Evolutionary conservation across 2,329 filamentous ascomycete genomes (phyloP), one percentile per base, ranked within the genome.

Genomic region (Coleophoma eucalyptorum): DNA sequence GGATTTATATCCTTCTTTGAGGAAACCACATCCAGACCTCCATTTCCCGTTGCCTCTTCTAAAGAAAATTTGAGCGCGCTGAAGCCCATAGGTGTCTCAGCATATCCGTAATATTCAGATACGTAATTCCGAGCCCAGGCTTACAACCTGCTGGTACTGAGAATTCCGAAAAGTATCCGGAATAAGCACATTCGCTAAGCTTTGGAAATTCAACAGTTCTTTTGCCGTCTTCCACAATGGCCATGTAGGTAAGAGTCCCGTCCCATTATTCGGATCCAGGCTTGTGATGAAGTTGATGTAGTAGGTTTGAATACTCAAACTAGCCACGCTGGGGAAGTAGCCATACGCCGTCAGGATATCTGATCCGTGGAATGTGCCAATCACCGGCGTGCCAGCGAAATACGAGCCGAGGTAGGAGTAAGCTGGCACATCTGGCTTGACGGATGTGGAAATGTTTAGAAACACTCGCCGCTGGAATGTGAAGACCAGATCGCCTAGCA

Each of bases 331-430:
- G 11, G 58, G 56, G 3, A 50, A 77, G 16, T 58, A 51, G 0
- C 59, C 55, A 55, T 89, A 90, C 0, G 88, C 78, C 63, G 87
- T 80, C 3, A 89, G 57, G 1, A 92, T 59, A 58, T 92, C 89
- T 1, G 78, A 81, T 13, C 69, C 85, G 65, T 94, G 90, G 68
- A 90, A 87, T 0, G 88, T 92, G 18, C 90, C 89, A 0, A 93
- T 66, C 43, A 92, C 69, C 0, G 89, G 85, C 0, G 83, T 86
- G 10, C 84, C 84, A 62, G 85, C 81, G 70, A 86, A 68, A 69
- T 92, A 92, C 0, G 82, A 84, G 0, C 84, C 71, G 1, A 94
- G 76, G 68, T 91, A 94, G 0, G 85, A 89, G 87, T 87, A 94
- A 1, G 74, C 71, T 0, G 83, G 81, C 0, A 90, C 80, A 32